These are phyloP conservation scores for Termitomyces sp. DNA, from an alignment of 768 basidiomycete genomes.

Conservation along the genomic window DNA sequence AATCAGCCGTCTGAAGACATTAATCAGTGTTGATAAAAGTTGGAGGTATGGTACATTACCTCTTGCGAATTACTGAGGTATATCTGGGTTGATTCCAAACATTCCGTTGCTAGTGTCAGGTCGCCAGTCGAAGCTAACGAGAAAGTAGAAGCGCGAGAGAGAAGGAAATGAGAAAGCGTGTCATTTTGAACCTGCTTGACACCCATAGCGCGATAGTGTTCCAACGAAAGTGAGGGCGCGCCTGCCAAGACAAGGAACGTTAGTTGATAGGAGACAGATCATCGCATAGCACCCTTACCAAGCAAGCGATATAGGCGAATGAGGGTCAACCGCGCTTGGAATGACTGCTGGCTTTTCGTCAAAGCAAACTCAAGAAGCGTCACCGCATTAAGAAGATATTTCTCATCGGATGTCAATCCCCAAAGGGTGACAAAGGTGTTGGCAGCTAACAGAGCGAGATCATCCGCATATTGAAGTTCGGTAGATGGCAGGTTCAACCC, in stretches of 20 bases:
- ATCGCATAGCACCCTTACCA: slow-evolving; percentile 38
- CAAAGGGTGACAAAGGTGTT: slow-evolving; percentile 66
- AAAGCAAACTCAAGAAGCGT: slow-evolving; percentile 70
- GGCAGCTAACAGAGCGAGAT: slow-evolving; percentile 72
- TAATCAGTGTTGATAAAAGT: not conserved
- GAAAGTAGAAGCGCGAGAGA: slow-evolving; percentile 76
- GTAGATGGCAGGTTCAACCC: slow-evolving; percentile 64
- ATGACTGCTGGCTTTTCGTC: slow-evolving; percentile 72
- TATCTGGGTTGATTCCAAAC: slow-evolving; percentile 76
- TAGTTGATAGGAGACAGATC: not conserved
- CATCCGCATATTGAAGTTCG: slow-evolving; percentile 87
- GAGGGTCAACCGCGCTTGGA: slow-evolving; percentile 71
- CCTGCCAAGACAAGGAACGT: slow-evolving; percentile 37
- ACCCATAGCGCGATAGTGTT: slow-evolving; percentile 76
- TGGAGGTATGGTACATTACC: slow-evolving; percentile 29
- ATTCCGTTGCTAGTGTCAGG: slow-evolving; percentile 70
- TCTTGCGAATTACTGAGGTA: slow-evolving; percentile 79
- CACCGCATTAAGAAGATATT: slow-evolving; percentile 60
- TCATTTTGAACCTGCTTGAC: slow-evolving; percentile 87
- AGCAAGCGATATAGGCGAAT: slow-evolving; percentile 81
- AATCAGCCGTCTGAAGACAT: slow-evolving; percentile 63
- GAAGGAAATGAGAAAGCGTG: slow-evolving; percentile 80
- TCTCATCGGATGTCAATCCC: slow-evolving; percentile 49
- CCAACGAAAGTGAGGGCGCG: slow-evolving; percentile 65
- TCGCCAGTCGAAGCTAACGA: slow-evolving; percentile 75